Percentiles rank a stretch among this genome's conserved stretches.
Conservation (phyloP, 352 stramenopile genomes). For the Nothophytophthora sp. region DNA sequence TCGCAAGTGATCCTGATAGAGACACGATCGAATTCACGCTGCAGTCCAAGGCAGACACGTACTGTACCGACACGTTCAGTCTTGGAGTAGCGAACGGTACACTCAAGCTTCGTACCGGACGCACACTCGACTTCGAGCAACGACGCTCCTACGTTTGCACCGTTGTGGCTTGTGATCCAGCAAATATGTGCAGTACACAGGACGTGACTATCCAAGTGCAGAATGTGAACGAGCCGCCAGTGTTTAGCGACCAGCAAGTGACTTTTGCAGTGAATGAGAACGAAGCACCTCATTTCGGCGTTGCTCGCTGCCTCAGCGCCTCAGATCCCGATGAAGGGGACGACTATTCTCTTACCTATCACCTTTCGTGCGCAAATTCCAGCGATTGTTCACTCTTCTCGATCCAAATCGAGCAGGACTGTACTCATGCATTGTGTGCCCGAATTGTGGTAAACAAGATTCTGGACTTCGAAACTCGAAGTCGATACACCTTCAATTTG, state of each 20-base stretch:
- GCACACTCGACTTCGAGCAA: conserved; percentile 42
- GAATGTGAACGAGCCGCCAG: conserved; percentile 59
- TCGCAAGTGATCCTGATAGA: conserved; percentile 39
- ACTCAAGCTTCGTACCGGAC: conserved; percentile 28
- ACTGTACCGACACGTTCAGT: conserved; percentile 54
- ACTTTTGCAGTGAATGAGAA: conserved; percentile 48
- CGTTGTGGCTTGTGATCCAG: conserved; percentile 49
- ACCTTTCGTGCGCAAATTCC: conserved; percentile 26
- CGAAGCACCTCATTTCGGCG: background rate
- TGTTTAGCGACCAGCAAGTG: conserved; percentile 30
- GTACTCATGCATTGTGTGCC: conserved; percentile 36
- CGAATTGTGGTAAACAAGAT: conserved; percentile 31
- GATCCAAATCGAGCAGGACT: conserved; percentile 37
- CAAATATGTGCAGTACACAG: conserved; percentile 41
- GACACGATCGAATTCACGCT: conserved; percentile 48
- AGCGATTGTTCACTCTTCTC: conserved; percentile 40
- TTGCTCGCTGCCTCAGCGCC: conserved; percentile 40
- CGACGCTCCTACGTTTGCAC: conserved; percentile 46
- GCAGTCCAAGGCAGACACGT: conserved; percentile 49
- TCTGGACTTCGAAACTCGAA: conserved; percentile 47
- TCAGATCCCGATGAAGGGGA: conserved; percentile 51
- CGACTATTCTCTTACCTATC: conserved; percentile 35
- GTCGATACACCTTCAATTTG: conserved; percentile 38
- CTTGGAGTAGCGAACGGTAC: conserved; percentile 26
- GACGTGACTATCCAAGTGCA: conserved; percentile 44